Evolutionary conservation across 1,284 basidiomycete genomes (phyloP), one percentile per base, ranked within the genome.

Genomic region (Leccinum ponderosum): DNA sequence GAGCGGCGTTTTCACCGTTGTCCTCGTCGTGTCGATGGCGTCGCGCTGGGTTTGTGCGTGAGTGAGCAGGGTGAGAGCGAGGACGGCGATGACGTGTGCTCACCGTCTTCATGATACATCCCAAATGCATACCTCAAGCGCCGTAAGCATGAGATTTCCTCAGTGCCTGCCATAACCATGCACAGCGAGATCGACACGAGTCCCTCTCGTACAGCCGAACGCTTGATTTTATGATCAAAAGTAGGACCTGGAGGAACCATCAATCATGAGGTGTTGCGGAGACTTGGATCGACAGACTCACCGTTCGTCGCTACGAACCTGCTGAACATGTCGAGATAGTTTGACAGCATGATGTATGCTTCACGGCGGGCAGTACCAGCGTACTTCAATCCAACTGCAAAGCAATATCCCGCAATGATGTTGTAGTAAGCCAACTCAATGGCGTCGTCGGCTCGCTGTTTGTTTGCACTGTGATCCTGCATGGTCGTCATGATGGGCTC

Each of bases 151-250:
- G 91, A 91, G 51, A 98, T 86, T 73, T 99, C 95, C 11, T 97
- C 97, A 0, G 95, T 97, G 3, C 97, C 97, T 0, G 95, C 93
- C 91, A 98, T 95, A 55, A 98, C 90, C 81, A 97, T 91, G 65
- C 90, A 89, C 29, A 97, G 77, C 3, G 95, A 83, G 39, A 98
- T 81, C 0, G 93, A 90, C 60, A 97, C 89, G 29, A 97, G 80
- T 2, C 93, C 93, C 68, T 96, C 92, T 17, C 94, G 85, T n/a
- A 96, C 85, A 1, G 94, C 89, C 17, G 89, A 87, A 1, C 94
- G 87, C 68, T 93, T 89, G 73, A 97, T 91, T 67, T 88, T 89
- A 60, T 90, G 87, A 71, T 96, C 93, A 68, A 94, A 95, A 0
- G 87, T 84, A 56, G 86, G 81, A 2, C 86, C 92, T 91, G 39